Evolutionary conservation across 1,284 basidiomycete species (phyloP).

Genomic region (Amylostereum chailletii): DNA sequence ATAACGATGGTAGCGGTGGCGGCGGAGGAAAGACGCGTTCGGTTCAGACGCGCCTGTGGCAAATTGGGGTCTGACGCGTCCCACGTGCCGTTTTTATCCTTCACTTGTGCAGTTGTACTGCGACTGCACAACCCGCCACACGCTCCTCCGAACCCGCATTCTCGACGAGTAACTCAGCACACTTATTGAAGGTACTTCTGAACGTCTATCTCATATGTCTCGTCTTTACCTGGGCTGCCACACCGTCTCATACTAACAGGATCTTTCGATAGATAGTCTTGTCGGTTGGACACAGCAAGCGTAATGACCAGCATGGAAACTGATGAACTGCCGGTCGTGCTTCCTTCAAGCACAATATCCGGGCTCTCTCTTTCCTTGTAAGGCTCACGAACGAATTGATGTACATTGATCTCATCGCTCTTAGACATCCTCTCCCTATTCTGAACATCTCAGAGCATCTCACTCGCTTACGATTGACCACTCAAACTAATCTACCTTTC

Average conservation of each 20-base stretch:
- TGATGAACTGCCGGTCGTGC: slow-evolving; percentile 64
- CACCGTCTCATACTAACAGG: no score
- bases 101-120: no score
- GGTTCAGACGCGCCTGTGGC: no score
- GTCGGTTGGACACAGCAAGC: background rate
- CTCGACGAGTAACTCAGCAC: no score
- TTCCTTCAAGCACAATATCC: slow-evolving; percentile 59
- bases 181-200: no score
- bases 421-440: slow-evolving; percentile 90
- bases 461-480: slow-evolving; percentile 76
- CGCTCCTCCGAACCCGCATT: no score
- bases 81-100: background rate
- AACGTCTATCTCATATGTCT: no score
- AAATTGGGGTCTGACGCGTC: slow-evolving; percentile 4
- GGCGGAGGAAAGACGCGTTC: background rate
- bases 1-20: slow-evolving; percentile 27
- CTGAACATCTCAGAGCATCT: slow-evolving; percentile 95
- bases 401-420: slow-evolving; percentile 6
- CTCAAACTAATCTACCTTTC: slow-evolving; percentile 51
- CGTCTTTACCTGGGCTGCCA: no score
- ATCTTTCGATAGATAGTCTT: no score
- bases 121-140: no score
- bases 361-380: slow-evolving; percentile 66
- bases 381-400: slow-evolving; percentile 19
- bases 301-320: slow-evolving; percentile 69